Evolutionary conservation across 495 filamentous ascomycete genomes (phyloP).

Genomic region (Tirmania nivea): DNA sequence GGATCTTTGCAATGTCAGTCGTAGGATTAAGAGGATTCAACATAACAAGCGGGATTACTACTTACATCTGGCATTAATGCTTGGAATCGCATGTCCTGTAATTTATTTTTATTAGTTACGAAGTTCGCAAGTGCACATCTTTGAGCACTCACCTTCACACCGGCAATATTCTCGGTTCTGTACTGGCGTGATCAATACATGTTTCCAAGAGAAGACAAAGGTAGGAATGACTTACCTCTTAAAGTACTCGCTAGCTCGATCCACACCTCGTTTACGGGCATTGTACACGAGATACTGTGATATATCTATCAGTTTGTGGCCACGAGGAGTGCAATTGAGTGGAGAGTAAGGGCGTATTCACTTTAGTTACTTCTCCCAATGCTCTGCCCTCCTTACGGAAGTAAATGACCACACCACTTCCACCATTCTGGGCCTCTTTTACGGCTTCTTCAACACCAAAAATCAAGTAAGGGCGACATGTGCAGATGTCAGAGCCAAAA

Average conservation of each 20-base stretch:
- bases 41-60: slow-evolving; percentile 1
- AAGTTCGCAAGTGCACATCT: not conserved
- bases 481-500: slow-evolving; percentile 97
- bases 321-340: not conserved
- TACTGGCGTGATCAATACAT: not conserved
- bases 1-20: slow-evolving; percentile 31
- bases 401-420: slow-evolving; percentile 92
- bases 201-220: slow-evolving; percentile 5
- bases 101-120: slow-evolving; percentile 8
- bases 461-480: slow-evolving; percentile 87
- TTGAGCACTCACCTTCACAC: slow-evolving; percentile 39
- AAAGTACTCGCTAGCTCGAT: slow-evolving; percentile 93
- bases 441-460: slow-evolving; percentile 95
- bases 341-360: slow-evolving; percentile 18
- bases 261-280: slow-evolving; percentile 63
- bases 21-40: not conserved
- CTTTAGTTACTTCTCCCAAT: slow-evolving; percentile 91
- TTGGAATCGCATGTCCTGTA: slow-evolving; percentile 83
- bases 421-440: slow-evolving; percentile 84
- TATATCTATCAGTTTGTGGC: slow-evolving; percentile 11
- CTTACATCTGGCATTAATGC: slow-evolving; percentile 80
- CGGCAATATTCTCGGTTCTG: slow-evolving; percentile 80
- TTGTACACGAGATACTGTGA: slow-evolving; percentile 74
- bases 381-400: slow-evolving; percentile 96
- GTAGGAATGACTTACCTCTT: slow-evolving; percentile 30